phyloP scores from a whole-genome alignment of 73 alveolate genomes.

The Blepharisma stoltei region DNA sequence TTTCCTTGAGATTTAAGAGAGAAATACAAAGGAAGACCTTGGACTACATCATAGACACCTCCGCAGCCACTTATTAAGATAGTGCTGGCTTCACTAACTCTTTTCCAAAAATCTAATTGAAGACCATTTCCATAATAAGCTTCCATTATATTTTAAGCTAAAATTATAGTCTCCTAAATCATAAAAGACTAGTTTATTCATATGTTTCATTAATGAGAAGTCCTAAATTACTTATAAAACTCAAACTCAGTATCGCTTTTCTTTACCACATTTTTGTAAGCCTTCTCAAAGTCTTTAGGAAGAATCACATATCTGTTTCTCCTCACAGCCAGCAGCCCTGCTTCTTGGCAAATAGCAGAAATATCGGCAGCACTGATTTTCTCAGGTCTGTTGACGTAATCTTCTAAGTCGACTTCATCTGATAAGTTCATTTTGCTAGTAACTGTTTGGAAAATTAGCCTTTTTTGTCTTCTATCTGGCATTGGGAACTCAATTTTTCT shows the following conservation, averaged over 20 bases:
- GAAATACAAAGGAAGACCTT: slow-evolving; percentile 21
- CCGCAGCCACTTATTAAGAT: slow-evolving; percentile 26
- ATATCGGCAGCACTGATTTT: slow-evolving; percentile 98
- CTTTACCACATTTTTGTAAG: slow-evolving; percentile 92
- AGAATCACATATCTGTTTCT: slow-evolving; percentile 89
- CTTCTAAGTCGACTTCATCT: slow-evolving; percentile 98
- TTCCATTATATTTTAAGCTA: no score
- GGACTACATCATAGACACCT: slow-evolving; percentile 12
- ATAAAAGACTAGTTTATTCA: no score
- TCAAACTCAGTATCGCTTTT: slow-evolving; percentile 82
- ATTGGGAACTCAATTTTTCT: slow-evolving; percentile 97
- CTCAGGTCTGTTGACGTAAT: slow-evolving; percentile 95
- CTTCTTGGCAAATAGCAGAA: slow-evolving; percentile 97
- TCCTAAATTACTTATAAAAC: slow-evolving; percentile 46
- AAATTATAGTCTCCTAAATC: no score
- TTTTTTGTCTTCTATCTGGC: slow-evolving; percentile 97
- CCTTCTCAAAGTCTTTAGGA: slow-evolving; percentile 97
- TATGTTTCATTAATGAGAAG: no score
- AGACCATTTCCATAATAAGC: no score
- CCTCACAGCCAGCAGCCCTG: slow-evolving; percentile 98
- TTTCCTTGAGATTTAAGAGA: slow-evolving; percentile 11
- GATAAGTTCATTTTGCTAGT: slow-evolving; percentile 95
- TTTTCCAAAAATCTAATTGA: slow-evolving; percentile 10
- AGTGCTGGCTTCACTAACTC: background rate
- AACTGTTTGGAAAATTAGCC: slow-evolving; percentile 95